These are phyloP conservation scores for Acer negundo DNA, from an alignment of 345 rosid species.

Conservation along the genomic window DNA sequence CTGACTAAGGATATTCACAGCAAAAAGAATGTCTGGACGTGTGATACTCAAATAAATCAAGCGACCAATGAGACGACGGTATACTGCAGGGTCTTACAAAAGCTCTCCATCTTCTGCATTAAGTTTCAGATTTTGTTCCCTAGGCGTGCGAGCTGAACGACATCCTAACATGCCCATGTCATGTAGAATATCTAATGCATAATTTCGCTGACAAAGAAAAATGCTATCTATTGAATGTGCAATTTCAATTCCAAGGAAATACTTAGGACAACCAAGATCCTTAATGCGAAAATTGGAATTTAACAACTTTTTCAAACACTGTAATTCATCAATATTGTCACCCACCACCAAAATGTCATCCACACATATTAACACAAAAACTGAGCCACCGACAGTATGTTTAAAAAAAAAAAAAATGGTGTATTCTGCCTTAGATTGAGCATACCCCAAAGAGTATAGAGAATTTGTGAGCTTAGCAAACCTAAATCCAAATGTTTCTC, in stretches of 20 bases:
- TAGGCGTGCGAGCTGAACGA: not conserved
- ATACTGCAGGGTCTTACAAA: not conserved
- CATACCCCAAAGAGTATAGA: too few species aligned
- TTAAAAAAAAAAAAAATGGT: too few species aligned
- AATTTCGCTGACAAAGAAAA: not conserved
- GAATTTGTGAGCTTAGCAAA: too few species aligned
- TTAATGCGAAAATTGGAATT: not conserved
- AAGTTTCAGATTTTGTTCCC: not conserved
- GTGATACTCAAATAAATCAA: not conserved
- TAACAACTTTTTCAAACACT: not conserved
- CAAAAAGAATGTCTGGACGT: not conserved
- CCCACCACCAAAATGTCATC: not conserved
- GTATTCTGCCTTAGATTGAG: too few species aligned
- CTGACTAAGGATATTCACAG: not conserved
- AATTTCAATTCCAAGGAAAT: not conserved
- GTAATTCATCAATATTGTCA: not conserved
- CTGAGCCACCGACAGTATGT: too few species aligned
- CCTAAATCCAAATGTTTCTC: too few species aligned
- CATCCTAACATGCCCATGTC: slow-evolving; percentile 6
- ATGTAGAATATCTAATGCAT: not conserved
- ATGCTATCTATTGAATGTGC: not conserved
- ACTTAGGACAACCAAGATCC: not conserved
- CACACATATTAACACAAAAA: not conserved
- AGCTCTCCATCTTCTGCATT: not conserved
- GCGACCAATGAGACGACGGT: not conserved